Base-by-base conservation (phyloP, 1,284 basidiomycete genomes). In the Wallemia mellicola region DNA sequence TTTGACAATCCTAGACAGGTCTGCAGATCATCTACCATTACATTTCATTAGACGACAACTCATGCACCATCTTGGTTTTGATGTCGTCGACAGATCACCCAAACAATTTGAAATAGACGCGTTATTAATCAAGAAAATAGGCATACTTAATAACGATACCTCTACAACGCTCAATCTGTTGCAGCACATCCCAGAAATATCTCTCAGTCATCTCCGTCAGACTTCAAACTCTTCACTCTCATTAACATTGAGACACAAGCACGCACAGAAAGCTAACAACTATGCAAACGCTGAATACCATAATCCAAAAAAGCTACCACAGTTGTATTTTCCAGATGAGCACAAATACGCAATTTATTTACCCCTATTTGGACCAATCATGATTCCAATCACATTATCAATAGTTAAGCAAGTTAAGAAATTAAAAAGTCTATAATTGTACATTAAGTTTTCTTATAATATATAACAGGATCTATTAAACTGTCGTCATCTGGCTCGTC, bases 291-390 rank as follows among this genome's bases (percentile, higher is more conserved):
- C 62, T 3, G 71, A 71, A 0, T 72, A 71, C 60, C 72, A 70
- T 61, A 67, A 71, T 60, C 71, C 71, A 1, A 64, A 63, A 26
- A 72, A 73, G 71, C 61, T 73, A 25, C 68, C 66, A 0, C 61
- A 70, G 58, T 64, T 73, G 26, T 73, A 73, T 63, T 73, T 73
- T 59, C 66, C 66, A 2, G 64, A 67, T 55, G 66, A 67, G 58
- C 66, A 67, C 64, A 67, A 67, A 60, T 67, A 66, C 61, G 66
- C 66, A 11, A 63, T 67, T 11, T 67, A 67, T 61, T 64, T 64
- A 28, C 66, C 66, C 17, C 59, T 67, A 2, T 67, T 67, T 38
- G 66, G 66, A 1, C 66, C 66, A 9, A 63, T 67, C 38, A 48
- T n/a, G 38, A 48, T 48, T 17, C 38, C 38, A 11, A 48, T 48